Evolutionary conservation across 371 early-diverging fungal genomes (phyloP).

Genomic region (Syncephalis plumigaleata): DNA sequence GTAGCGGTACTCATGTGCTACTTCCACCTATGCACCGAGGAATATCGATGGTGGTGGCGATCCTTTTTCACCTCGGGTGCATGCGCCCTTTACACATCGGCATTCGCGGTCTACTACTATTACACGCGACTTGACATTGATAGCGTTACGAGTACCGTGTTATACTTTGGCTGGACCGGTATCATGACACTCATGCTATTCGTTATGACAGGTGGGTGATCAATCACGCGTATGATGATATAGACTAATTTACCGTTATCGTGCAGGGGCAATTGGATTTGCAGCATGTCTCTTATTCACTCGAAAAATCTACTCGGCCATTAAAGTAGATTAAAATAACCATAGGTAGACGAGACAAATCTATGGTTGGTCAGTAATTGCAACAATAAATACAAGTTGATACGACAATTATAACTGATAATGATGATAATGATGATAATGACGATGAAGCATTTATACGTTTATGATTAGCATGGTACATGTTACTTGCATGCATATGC

Average conservation of each 20-base stretch:
- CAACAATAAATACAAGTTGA: too few species aligned
- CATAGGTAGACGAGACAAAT: too few species aligned
- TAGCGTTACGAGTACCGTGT: constrained; percentile 52
- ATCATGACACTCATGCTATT: constrained; percentile 59
- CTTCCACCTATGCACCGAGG: constrained; percentile 78
- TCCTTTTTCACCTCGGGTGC: constrained; percentile 80
- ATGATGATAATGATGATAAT: too few species aligned
- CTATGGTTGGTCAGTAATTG: too few species aligned
- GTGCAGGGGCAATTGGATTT: constrained; percentile 46
- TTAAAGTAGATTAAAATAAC: constrained; percentile 38
- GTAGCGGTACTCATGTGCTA: constrained; percentile 81
- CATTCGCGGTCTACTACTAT: constrained; percentile 71
- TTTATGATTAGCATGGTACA: too few species aligned
- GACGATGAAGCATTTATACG: too few species aligned
- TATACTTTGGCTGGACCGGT: constrained; percentile 86
- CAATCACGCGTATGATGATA: constrained; percentile 9
- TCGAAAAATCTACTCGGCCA: constrained; percentile 48
- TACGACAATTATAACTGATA: too few species aligned
- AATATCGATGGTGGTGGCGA: constrained; percentile 92
- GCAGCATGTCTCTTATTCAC: constrained; percentile 50
- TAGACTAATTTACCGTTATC: not conserved
- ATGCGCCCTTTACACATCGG: constrained; percentile 71
- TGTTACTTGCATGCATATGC: too few species aligned
- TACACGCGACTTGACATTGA: constrained; percentile 48
- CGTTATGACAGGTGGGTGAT: constrained; percentile 47